Evolutionary conservation across 257 asterid genomes (phyloP).

Genomic region (Nicotiana benthamiana): DNA sequence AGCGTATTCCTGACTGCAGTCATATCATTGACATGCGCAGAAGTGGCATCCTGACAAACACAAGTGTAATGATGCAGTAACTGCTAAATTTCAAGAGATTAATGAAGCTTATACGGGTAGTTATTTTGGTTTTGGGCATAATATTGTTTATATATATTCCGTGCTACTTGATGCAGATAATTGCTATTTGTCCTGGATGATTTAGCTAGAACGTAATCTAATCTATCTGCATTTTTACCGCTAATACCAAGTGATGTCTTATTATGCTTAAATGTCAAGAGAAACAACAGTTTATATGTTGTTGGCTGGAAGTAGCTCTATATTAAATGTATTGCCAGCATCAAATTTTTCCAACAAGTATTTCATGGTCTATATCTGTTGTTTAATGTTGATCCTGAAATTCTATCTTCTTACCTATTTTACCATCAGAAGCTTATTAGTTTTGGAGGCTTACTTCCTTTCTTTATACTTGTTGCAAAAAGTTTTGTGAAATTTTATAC

Average conservation of each 20-base stretch:
- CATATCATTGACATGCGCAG: slow-evolving; percentile 30
- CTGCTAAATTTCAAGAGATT: slow-evolving; percentile 57
- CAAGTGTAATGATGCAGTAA: slow-evolving; percentile 39
- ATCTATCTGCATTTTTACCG: background rate
- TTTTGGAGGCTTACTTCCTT: background rate
- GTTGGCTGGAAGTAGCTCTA: background rate
- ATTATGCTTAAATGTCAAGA: background rate
- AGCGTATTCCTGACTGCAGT: background rate
- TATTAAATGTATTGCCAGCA: background rate
- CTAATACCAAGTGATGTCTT: background rate
- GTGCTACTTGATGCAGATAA: background rate
- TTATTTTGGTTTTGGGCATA: slow-evolving; percentile 6
- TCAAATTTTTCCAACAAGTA: background rate
- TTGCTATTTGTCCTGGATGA: background rate
- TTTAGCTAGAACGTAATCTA: slow-evolving; percentile 10
- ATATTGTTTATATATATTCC: background rate
- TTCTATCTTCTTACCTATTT: background rate
- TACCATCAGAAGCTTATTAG: background rate
- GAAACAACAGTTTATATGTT: background rate
- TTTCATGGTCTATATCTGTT: background rate
- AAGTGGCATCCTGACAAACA: slow-evolving; percentile 80
- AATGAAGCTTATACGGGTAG: slow-evolving; percentile 58
- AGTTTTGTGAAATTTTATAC: background rate
- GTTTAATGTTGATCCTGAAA: no score
- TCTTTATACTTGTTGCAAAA: background rate